Conservation (phyloP, 2,329 filamentous ascomycete genomes). For the Clarireedia monteithiana region DNA sequence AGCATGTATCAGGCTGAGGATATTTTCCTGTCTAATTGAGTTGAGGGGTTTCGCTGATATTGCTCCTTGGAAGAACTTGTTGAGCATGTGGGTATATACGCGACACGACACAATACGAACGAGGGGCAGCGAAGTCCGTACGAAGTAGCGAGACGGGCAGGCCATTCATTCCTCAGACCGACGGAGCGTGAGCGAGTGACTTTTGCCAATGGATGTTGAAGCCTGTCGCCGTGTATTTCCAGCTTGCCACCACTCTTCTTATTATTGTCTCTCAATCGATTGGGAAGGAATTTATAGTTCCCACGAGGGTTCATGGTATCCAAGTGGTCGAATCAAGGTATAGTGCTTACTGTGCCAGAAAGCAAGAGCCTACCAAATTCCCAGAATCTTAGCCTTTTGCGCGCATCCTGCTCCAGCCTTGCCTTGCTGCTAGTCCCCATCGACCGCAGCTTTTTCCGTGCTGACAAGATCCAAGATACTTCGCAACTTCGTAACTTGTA, state of each 20-base stretch:
- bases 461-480: too few relatives aligned
- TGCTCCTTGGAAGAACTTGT: neutral
- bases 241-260: neutral
- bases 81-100: neutral
- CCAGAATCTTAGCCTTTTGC: neutral
- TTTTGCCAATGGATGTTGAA: neutral
- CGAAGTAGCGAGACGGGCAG: too few relatives aligned
- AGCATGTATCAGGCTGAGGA: neutral
- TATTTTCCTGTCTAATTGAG: neutral
- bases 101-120: too few relatives aligned
- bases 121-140: too few relatives aligned
- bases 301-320: neutral
- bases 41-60: neutral
- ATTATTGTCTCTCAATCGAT: neutral
- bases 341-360: slow-evolving; percentile 7
- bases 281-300: neutral
- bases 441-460: too few relatives aligned
- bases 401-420: neutral
- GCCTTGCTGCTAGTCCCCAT: neutral
- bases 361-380: neutral
- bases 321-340: neutral
- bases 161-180: too few relatives aligned
- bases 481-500: neutral
- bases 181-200: neutral
- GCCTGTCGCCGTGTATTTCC: too few relatives aligned